phyloP scores from a whole-genome alignment of 805 yeast species.

The Pichia nakasei region DNA sequence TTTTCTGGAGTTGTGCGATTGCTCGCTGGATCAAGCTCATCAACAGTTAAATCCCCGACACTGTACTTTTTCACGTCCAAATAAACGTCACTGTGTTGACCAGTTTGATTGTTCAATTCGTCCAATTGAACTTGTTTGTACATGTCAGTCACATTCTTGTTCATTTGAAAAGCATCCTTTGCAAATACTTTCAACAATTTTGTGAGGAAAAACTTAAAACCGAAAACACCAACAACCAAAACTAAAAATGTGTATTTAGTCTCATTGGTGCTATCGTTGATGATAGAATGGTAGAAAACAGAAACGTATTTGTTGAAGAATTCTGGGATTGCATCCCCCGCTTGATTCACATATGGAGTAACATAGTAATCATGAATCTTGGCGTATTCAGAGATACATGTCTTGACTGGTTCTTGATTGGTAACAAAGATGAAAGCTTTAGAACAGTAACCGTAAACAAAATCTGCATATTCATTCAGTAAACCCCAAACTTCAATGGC shows the following conservation, averaged over 20 bases:
- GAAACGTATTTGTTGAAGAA: neutral
- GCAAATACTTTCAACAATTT: conserved; percentile 13
- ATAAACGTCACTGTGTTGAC: conserved; percentile 8
- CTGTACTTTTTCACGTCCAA: conserved; percentile 12
- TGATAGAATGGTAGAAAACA: neutral
- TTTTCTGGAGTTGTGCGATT: conserved; percentile 7
- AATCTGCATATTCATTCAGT: neutral
- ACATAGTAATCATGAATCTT: neutral
- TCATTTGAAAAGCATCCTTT: conserved; percentile 19
- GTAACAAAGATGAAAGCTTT: neutral
- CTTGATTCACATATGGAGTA: conserved; percentile 2
- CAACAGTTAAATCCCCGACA: neutral
- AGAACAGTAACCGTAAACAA: neutral
- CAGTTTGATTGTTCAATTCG: neutral
- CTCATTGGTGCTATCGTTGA: neutral
- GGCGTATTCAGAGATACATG: neutral
- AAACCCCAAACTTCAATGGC: neutral
- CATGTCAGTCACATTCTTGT: conserved; percentile 19
- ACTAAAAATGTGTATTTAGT: conserved; percentile 5
- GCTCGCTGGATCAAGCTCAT: conserved; percentile 6
- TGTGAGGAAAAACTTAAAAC: conserved; percentile 9
- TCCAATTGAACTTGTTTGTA: conserved; percentile 15
- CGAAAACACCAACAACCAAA: conserved; percentile 9
- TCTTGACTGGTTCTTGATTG: conserved; percentile 1
- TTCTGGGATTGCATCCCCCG: neutral